Evolutionary conservation across 345 rosid genomes (phyloP).

Genomic region (Trapa bicornis): DNA sequence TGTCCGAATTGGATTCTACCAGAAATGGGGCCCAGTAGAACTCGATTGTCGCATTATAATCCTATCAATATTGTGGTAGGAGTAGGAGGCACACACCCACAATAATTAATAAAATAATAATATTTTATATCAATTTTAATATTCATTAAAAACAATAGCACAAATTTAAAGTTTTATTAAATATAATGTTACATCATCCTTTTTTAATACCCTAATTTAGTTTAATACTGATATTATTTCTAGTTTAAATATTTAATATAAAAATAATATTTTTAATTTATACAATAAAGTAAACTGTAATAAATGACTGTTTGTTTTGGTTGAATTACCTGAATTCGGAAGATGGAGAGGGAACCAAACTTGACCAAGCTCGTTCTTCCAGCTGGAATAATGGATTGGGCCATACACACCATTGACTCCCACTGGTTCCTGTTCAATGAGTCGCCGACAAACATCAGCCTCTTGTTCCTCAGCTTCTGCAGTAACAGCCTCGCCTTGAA

Average conservation of each 20-base stretch:
- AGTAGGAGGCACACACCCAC: not conserved
- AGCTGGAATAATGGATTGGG: constrained; percentile 56
- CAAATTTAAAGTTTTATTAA: no score
- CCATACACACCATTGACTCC: constrained; percentile 96
- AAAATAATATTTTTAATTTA: no score
- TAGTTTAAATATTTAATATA: no score
- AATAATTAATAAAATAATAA: no score
- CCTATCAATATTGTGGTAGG: constrained; percentile 20
- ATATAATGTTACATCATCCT: no score
- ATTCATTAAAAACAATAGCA: no score
- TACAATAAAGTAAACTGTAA: no score
- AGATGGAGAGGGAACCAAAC: constrained; percentile 53
- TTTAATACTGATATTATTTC: no score
- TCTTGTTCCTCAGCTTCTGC: constrained; percentile 76
- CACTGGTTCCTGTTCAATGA: constrained; percentile 90
- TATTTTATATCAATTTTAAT: no score
- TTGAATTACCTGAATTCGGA: constrained; percentile 52
- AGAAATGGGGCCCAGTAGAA: constrained; percentile 97
- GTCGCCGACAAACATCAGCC: constrained; percentile 98
- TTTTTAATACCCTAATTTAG: no score
- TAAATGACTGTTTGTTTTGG: no score
- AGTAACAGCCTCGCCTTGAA: constrained; percentile 21
- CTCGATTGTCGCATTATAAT: constrained; percentile 83
- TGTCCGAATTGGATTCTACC: constrained; percentile 85
- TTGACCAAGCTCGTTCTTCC: constrained; percentile 56